Base-by-base conservation (phyloP, 805 yeast genomes). In the Yamadazyma paraphyllophila region DNA sequence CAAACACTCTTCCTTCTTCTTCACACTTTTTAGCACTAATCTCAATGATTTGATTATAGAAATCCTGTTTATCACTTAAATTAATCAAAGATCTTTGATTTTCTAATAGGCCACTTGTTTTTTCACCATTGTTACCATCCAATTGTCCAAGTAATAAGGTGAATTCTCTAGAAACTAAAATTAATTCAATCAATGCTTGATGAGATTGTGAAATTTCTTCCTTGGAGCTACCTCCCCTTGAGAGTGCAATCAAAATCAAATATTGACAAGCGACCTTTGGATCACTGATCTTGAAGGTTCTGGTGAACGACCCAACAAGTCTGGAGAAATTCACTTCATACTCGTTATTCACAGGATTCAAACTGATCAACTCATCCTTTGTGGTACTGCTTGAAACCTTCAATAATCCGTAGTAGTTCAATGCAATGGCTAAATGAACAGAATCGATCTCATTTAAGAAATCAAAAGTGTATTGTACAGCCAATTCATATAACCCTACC, bases 181-280 rank as follows among this genome's bases (percentile, higher is more conserved):
- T 86, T 48, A 94, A 76, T 59, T 91, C 96, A 53, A 90, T 77
- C 38, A 94, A 69, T 0, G 95, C 84, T 54, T 86, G 91, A 57
- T 86, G 90, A 50, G 88, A 81, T 36, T 84, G 67, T 35, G 74
- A 68, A 2, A 75, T 64, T 50, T 83, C 85, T 27, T 72, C 68
- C 17, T 67, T 59, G 2, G 63, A 59, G 17, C 62, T 42, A 7
- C 68, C 67, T 9, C 69, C 71, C 14, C 56, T 57, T 4, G 69
- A 58, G 54, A 89, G 56, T 39, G 88, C 83, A 24, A 90, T 82
- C 54, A 87, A 69, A 20, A 86, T 74, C 43, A 92, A 66, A 59
- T 94, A 94, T 61, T 92, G 96, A n/a, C 88, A 86, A 0, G 97
- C 97, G 46, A 85, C 88, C 56, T 83, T 80, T 17, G 98, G 96